These are phyloP conservation scores for Parsonsia alboflavescens DNA, from an alignment of 257 asterid genomes.

Conservation along the genomic window DNA sequence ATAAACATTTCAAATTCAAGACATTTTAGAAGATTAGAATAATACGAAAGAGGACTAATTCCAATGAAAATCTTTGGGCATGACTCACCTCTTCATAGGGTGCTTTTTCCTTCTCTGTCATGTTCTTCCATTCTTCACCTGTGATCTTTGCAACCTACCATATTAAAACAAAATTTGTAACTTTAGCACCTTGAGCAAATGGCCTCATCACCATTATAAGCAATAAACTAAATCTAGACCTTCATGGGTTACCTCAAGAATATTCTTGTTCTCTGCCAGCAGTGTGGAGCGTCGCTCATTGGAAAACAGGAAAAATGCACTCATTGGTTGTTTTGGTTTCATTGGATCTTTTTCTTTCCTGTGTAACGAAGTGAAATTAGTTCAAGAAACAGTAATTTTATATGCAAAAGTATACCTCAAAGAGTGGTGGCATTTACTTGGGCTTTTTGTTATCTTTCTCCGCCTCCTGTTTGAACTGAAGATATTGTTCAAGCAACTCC, in stretches of 20 bases:
- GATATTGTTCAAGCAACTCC: slow-evolving; percentile 82
- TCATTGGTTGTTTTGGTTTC: slow-evolving; percentile 86
- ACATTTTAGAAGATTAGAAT: neutral
- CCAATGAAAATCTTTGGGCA: neutral
- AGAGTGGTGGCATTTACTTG: slow-evolving; percentile 32
- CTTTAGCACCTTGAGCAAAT: neutral
- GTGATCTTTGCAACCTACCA: slow-evolving; percentile 59
- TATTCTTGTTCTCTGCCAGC: slow-evolving; percentile 51
- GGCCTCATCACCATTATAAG: neutral
- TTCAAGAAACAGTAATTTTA: neutral
- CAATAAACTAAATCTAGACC: neutral
- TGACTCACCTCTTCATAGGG: slow-evolving; percentile 60
- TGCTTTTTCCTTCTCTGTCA: slow-evolving; percentile 55
- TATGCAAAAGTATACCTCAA: neutral
- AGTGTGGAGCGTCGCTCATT: slow-evolving; percentile 63
- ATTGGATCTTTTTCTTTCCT: slow-evolving; percentile 90
- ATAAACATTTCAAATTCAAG: neutral
- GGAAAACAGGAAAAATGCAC: slow-evolving; percentile 66
- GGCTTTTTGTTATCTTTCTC: slow-evolving; percentile 53
- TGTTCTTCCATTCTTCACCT: slow-evolving; percentile 90
- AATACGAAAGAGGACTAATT: neutral
- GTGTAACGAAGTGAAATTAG: neutral
- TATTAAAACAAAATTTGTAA: neutral
- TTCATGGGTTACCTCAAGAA: slow-evolving; percentile 49
- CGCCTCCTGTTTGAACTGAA: slow-evolving; percentile 65